phyloP scores from a whole-genome alignment of 768 basidiomycete species.

The Boletales sp. region DNA sequence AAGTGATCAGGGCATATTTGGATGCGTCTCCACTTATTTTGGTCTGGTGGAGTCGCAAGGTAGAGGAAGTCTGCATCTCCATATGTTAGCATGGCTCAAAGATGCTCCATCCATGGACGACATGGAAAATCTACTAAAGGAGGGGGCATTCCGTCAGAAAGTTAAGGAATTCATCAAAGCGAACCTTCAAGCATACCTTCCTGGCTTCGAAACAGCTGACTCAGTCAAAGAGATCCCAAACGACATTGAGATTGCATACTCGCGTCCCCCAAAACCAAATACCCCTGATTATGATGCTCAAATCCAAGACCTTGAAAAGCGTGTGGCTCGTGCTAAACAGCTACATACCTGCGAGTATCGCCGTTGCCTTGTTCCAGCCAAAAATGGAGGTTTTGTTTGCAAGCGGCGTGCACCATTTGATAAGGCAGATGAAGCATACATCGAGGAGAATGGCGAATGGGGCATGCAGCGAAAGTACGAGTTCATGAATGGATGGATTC shows the following conservation, averaged over 20 bases:
- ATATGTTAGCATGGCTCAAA: not conserved
- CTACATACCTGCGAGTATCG: not conserved
- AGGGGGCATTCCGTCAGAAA: too few species aligned
- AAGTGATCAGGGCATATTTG: not conserved
- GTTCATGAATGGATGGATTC: slow-evolving; percentile 18
- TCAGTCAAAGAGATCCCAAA: too few species aligned
- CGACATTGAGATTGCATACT: too few species aligned
- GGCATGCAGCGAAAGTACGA: not conserved
- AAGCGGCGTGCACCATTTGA: not conserved
- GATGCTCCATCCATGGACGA: not conserved
- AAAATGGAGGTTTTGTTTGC: not conserved
- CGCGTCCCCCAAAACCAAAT: too few species aligned
- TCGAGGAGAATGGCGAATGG: not conserved
- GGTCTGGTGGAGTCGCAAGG: not conserved
- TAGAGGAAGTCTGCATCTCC: not conserved
- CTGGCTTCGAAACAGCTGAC: too few species aligned
- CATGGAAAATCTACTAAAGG: not conserved
- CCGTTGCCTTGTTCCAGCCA: not conserved
- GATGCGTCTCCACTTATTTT: not conserved
- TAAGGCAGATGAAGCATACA: not conserved
- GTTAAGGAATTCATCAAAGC: too few species aligned
- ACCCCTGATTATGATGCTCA: too few species aligned
- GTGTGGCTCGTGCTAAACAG: not conserved
- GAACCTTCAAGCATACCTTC: too few species aligned
- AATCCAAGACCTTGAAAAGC: too few species aligned